Base-by-base conservation (phyloP, 345 rosid genomes). In the Brassica cretica region DNA sequence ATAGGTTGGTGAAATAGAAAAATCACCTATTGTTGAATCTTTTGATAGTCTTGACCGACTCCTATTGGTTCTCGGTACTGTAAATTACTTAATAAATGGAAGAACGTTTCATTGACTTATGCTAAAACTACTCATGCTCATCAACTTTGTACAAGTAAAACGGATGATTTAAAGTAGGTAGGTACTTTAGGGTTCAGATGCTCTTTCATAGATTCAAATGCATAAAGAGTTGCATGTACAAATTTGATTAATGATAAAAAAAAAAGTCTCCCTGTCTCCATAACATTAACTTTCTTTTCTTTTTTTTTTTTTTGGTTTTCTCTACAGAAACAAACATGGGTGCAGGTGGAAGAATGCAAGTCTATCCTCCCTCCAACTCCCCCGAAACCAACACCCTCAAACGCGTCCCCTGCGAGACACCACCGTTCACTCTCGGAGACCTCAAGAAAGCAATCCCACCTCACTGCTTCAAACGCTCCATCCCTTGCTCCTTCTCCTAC, bases 381-480 rank as follows among this genome's bases (percentile, higher is more conserved):
- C 60, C 78, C 2, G 86, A 75, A 64, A 32, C 63, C 61, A 78
- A 78, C 3, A 37, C 82, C 29, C 2, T 78, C 61, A 86, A 86
- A 71, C 84, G 98, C 64, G 91, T 86, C 5, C 98, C 98, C 0
- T 58, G 77, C 75, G 74, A 86, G 14, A 84, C 82, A 58, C 98
- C 98, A 6, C 91, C 98, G 0, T 94, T 94, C 82, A 80, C 91
- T 0, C 84, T 91, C 0, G 68, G 92, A 56, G 86, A 91, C 66
- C 55, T 94, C 32, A 94, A 89, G 84, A 90, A 89, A 78, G 93
- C 98, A 65, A 89, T 94, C 81, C 97, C 98, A 19, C 85, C 94
- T 1, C 98, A 92, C 66, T 94, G 98, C 82, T 94, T 92, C 85
- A 66, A 83, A 69, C 90, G 98, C 74, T 94, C 98, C 5, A 89